Evolutionary conservation across 2,329 filamentous ascomycete species (phyloP).

Genomic region (Colletotrichum limetticola): DNA sequence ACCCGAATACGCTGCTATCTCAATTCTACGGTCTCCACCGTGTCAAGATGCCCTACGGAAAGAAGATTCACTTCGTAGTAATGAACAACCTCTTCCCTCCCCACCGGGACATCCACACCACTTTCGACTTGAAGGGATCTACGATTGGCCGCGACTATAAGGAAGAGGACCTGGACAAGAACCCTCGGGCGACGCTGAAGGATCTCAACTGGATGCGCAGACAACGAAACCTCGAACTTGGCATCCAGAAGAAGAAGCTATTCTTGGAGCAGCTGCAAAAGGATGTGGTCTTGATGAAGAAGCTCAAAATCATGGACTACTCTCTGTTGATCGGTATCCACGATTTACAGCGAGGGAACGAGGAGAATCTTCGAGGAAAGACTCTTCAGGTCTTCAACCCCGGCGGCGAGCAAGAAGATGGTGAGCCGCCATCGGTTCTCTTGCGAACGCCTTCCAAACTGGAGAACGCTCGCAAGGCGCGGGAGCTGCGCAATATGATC

Average conservation of each 20-base stretch:
- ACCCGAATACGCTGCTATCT: slow-evolving; percentile 95
- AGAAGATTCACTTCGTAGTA: slow-evolving; percentile 99
- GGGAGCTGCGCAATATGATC: slow-evolving; percentile 91
- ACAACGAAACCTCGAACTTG: slow-evolving; percentile 86
- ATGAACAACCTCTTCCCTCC: slow-evolving; percentile 99
- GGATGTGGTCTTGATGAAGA: slow-evolving; percentile 88
- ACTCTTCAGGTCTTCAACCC: slow-evolving; percentile 95
- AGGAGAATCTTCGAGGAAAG: slow-evolving; percentile 90
- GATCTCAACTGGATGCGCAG: slow-evolving; percentile 96
- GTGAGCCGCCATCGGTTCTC: slow-evolving; percentile 70
- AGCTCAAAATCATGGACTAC: slow-evolving; percentile 98
- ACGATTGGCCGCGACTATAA: slow-evolving; percentile 92
- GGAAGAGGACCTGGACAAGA: slow-evolving; percentile 87
- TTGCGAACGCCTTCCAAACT: slow-evolving; percentile 93
- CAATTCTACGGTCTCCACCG: slow-evolving; percentile 98
- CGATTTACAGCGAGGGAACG: slow-evolving; percentile 88
- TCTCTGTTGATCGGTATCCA: slow-evolving; percentile 95
- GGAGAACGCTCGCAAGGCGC: slow-evolving; percentile 90
- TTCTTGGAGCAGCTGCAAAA: slow-evolving; percentile 90
- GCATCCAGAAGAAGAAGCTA: slow-evolving; percentile 85
- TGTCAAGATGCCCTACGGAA: slow-evolving; percentile 97
- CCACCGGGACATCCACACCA: slow-evolving; percentile 96
- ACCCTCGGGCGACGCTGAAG: slow-evolving; percentile 93
- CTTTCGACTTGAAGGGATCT: slow-evolving; percentile 96
- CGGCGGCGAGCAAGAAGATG: slow-evolving; percentile 77